Evolutionary conservation across 345 rosid species (phyloP).

Genomic region (Arabidopsis arenosa): DNA sequence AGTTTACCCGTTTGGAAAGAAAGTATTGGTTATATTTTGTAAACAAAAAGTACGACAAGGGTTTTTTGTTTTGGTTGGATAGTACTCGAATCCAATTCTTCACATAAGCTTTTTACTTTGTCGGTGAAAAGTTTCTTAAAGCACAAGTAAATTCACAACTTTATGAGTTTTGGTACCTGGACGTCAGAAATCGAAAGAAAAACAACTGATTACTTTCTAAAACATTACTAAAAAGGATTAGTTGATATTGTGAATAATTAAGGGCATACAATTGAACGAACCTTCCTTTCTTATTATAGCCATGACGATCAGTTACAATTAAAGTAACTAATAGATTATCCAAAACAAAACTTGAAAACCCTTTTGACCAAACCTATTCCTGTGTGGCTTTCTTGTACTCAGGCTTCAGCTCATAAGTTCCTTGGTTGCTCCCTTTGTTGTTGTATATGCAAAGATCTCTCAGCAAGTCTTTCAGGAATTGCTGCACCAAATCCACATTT

Average conservation of each 20-base stretch:
- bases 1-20: no score
- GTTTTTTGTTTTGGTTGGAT: not conserved
- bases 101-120: not conserved
- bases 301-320: slow-evolving; percentile 13
- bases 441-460: slow-evolving; percentile 88
- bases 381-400: slow-evolving; percentile 73
- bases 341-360: slow-evolving; percentile 9
- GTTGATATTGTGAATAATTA: not conserved
- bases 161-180: not conserved
- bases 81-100: slow-evolving; percentile 1
- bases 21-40: not conserved
- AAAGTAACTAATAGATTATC: slow-evolving; percentile 7
- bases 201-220: not conserved
- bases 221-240: not conserved
- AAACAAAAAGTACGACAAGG: not conserved
- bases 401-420: slow-evolving; percentile 89
- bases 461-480: slow-evolving; percentile 82
- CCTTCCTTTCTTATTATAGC: not conserved
- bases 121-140: not conserved
- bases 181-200: not conserved
- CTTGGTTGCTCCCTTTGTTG: slow-evolving; percentile 87
- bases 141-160: not conserved
- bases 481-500: slow-evolving; percentile 52
- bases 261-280: not conserved
- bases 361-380: slow-evolving; percentile 37